These are phyloP conservation scores for Eucalyptus curtisii DNA, from an alignment of 345 rosid genomes.

Conservation along the genomic window DNA sequence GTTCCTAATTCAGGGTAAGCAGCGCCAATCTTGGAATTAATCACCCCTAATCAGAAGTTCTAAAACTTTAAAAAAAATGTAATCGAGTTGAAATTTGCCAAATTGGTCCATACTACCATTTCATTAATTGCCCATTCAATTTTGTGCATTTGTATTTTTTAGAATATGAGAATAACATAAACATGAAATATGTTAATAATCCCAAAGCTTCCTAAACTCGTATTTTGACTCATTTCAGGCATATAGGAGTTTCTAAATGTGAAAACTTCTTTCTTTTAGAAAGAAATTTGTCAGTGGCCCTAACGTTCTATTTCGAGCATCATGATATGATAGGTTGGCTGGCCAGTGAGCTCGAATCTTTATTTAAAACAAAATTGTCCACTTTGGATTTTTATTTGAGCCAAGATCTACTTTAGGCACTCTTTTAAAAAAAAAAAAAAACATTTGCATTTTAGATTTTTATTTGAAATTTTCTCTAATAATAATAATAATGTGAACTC, in stretches of 20 bases:
- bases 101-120: not conserved
- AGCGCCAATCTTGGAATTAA: fast-evolving
- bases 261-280: not conserved
- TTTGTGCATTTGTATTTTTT: too few relatives aligned
- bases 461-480: not conserved
- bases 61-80: too few relatives aligned
- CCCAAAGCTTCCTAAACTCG: not conserved
- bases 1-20: not conserved
- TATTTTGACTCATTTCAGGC: not conserved
- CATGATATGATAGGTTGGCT: not conserved
- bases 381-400: fast-evolving
- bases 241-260: not conserved
- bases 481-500: not conserved
- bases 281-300: not conserved
- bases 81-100: not conserved
- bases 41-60: fast-evolving
- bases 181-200: not conserved
- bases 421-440: not conserved
- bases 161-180: not conserved
- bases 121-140: not conserved
- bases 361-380: not conserved
- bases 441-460: not conserved
- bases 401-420: fast-evolving
- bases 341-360: fast-evolving
- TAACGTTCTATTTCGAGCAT: not conserved